Conservation (phyloP, 1,139 yeast species). For the Yamadazyma spencermartinsiae region DNA sequence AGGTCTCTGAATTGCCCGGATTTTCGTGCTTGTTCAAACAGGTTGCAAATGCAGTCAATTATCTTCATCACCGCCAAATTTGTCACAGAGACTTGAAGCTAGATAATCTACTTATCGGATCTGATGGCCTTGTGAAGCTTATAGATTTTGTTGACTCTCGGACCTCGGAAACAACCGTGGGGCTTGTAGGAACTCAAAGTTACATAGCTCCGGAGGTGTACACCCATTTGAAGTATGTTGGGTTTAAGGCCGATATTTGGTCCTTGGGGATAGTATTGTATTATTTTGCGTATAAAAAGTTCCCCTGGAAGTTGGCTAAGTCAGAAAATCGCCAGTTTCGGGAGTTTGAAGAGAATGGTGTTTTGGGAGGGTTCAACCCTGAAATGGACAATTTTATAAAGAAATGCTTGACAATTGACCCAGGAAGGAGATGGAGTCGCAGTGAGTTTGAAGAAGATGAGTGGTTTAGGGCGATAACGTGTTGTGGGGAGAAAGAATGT, state of each 20-base stretch:
- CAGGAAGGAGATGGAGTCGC: no score
- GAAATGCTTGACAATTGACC: not conserved
- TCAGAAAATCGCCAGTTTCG: constrained; percentile 1
- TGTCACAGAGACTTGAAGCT: constrained; percentile 48
- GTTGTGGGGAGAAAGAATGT: no score
- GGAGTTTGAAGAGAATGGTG: not conserved
- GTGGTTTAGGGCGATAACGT: no score
- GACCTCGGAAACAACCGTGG: constrained; percentile 27
- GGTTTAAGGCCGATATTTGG: constrained; percentile 49
- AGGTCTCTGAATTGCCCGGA: not conserved
- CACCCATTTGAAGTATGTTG: constrained; percentile 36
- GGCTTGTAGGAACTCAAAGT: constrained; percentile 50
- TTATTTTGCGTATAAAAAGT: constrained; percentile 25
- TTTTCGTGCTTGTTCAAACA: constrained; percentile 37
- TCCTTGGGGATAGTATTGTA: constrained; percentile 46
- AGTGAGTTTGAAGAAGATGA: no score
- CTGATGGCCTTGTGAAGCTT: constrained; percentile 29
- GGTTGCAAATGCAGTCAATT: constrained; percentile 29
- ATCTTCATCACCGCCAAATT: constrained; percentile 30
- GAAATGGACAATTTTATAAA: not conserved
- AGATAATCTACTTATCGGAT: constrained; percentile 36
- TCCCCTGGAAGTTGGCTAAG: constrained; percentile 36
- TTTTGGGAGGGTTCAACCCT: no score
- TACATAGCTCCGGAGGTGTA: constrained; percentile 53
- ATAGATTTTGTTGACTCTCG: constrained; percentile 33